Conservation (phyloP, 495 filamentous ascomycete species). For the Monascus purpureus region DNA sequence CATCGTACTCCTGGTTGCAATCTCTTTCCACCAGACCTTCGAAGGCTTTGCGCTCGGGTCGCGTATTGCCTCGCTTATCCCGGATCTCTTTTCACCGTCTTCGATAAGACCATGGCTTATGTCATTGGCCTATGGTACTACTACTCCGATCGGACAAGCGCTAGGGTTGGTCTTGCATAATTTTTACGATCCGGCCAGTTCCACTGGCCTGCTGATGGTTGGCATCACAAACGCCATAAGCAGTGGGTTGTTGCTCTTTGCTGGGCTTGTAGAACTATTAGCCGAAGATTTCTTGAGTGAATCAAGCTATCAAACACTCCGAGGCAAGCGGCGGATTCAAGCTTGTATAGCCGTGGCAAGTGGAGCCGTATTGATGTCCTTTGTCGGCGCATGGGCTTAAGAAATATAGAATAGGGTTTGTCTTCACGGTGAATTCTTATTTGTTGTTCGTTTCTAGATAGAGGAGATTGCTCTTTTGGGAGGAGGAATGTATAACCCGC, state of each 20-base stretch:
- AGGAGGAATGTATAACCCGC: too few species aligned
- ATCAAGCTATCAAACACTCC: constrained; percentile 63
- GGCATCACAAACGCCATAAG: constrained; percentile 88
- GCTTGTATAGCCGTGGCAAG: constrained; percentile 65
- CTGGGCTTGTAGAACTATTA: constrained; percentile 78
- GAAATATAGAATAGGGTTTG: not conserved
- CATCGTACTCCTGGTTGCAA: constrained; percentile 66
- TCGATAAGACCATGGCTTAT: constrained; percentile 76
- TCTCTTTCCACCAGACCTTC: constrained; percentile 74
- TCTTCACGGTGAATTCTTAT: too few species aligned
- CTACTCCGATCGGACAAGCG: constrained; percentile 82
- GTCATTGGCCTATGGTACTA: constrained; percentile 81
- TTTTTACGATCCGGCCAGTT: constrained; percentile 70
- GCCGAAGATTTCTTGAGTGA: constrained; percentile 91
- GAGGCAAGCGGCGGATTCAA: constrained; percentile 53
- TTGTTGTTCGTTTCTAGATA: too few species aligned
- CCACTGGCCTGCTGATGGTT: constrained; percentile 76
- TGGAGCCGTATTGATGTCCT: constrained; percentile 70
- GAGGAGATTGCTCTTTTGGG: too few species aligned
- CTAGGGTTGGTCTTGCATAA: constrained; percentile 72
- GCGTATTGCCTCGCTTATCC: constrained; percentile 52
- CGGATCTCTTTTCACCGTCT: constrained; percentile 33
- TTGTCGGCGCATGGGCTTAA: constrained; percentile 82
- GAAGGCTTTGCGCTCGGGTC: constrained; percentile 67
- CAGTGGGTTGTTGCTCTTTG: constrained; percentile 76